Evolutionary conservation across 2,329 filamentous ascomycete genomes (phyloP).

Genomic region (Emericellopsis atlantica): DNA sequence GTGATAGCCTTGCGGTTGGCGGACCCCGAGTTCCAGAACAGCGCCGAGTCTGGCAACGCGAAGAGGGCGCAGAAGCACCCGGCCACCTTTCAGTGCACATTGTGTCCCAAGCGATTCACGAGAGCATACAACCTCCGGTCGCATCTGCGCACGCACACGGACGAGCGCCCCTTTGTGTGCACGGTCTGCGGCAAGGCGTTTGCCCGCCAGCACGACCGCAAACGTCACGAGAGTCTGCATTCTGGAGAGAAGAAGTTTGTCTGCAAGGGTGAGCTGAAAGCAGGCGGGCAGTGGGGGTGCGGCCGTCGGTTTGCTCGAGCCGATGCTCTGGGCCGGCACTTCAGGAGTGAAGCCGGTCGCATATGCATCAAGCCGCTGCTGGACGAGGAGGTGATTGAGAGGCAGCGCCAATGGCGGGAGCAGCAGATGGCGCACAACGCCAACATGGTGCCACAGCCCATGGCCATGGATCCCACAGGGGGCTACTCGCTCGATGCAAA

Average conservation of each 20-base stretch:
- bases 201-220: slow-evolving; percentile 91
- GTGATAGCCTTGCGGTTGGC: slow-evolving; percentile 79
- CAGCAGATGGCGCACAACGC: slow-evolving; percentile 46
- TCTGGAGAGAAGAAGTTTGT: slow-evolving; percentile 98
- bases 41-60: slow-evolving; percentile 43
- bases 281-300: slow-evolving; percentile 80
- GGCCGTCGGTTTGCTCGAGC: slow-evolving; percentile 87
- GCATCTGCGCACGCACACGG: slow-evolving; percentile 89
- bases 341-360: slow-evolving; percentile 86
- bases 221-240: slow-evolving; percentile 91
- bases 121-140: slow-evolving; percentile 93
- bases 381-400: slow-evolving; percentile 81
- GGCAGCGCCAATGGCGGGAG: slow-evolving; percentile 63
- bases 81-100: slow-evolving; percentile 85
- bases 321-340: slow-evolving; percentile 87
- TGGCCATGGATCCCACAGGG: slow-evolving; percentile 47
- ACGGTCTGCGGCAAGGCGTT: slow-evolving; percentile 96
- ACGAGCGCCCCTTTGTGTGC: slow-evolving; percentile 94
- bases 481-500: slow-evolving; percentile 44
- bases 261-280: slow-evolving; percentile 81
- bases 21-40: slow-evolving; percentile 70
- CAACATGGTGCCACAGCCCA: slow-evolving; percentile 34
- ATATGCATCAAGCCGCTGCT: slow-evolving; percentile 96
- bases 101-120: slow-evolving; percentile 94
- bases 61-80: slow-evolving; percentile 96